These are phyloP conservation scores for Lichtheimia ramosa DNA, from an alignment of 371 early-diverging fungal genomes.

Conservation along the genomic window DNA sequence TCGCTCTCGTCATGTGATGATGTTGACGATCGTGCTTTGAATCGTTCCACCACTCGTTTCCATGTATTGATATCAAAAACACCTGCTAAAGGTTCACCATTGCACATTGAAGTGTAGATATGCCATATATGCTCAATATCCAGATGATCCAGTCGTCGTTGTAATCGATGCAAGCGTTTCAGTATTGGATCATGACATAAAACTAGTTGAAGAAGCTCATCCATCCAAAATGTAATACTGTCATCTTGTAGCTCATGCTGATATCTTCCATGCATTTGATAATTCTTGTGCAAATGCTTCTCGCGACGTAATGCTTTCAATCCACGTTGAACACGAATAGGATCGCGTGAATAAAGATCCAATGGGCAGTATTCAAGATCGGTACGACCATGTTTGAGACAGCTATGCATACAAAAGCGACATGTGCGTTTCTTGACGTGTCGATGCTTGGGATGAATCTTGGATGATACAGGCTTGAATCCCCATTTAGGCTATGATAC, in stretches of 20 bases:
- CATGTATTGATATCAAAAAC: constrained; percentile 24
- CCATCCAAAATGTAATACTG: no score
- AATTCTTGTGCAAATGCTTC: no score
- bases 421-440: constrained; percentile 39
- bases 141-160: constrained; percentile 41
- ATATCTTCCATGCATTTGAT: no score
- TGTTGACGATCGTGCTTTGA: constrained; percentile 7
- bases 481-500: constrained; percentile 66
- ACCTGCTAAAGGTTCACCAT: background rate
- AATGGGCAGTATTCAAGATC: constrained; percentile 50
- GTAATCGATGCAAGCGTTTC: constrained; percentile 29
- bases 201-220: constrained; percentile 3
- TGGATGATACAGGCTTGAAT: constrained; percentile 43
- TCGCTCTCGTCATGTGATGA: background rate
- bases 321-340: constrained; percentile 26
- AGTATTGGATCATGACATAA: constrained; percentile 42
- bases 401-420: constrained; percentile 63
- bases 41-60: constrained; percentile 19
- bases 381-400: constrained; percentile 20
- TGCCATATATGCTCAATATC: constrained; percentile 47
- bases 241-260: no score
- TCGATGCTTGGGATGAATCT: constrained; percentile 14
- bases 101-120: constrained; percentile 16
- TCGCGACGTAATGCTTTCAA: constrained; percentile 10
- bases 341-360: constrained; percentile 51